Percentiles rank a stretch among this genome's conserved stretches.
Conservation (phyloP, 1,284 basidiomycete genomes). For the Melampsora americana region DNA sequence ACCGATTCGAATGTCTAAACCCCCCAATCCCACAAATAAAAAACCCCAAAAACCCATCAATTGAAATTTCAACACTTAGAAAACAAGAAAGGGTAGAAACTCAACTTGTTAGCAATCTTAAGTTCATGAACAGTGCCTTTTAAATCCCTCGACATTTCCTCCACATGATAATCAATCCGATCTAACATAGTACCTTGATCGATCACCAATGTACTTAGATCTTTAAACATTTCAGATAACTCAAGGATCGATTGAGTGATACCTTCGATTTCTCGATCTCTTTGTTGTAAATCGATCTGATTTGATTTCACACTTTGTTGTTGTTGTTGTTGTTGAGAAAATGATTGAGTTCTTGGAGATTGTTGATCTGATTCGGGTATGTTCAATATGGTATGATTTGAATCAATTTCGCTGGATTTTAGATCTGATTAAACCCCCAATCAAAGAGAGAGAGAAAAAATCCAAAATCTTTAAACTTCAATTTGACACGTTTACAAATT, state of each 20-base stretch:
- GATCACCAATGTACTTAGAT: conserved; percentile 85
- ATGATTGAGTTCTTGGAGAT: conserved; percentile 47
- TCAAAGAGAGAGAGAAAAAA: conserved; percentile 25
- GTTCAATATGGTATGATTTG: conserved; percentile 35
- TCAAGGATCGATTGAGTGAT: conserved; percentile 88
- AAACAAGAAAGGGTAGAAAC: neutral
- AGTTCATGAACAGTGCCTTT: conserved; percentile 81
- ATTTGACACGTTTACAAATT: too few relatives aligned
- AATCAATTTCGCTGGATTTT: neutral
- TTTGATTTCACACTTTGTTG: conserved; percentile 29
- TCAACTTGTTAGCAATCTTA: conserved; percentile 70
- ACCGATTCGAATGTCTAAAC: conserved; percentile 81
- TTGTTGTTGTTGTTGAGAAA: conserved; percentile 45
- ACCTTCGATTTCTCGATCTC: conserved; percentile 73
- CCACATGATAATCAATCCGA: conserved; percentile 95
- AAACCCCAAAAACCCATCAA: neutral
- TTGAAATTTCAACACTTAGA: neutral
- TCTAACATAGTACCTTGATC: conserved; percentile 97
- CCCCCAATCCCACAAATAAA: neutral
- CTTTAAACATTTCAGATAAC: conserved; percentile 92
- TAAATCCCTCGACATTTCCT: conserved; percentile 78
- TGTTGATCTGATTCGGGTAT: too few relatives aligned
- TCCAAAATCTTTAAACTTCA: too few relatives aligned
- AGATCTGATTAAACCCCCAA: conserved; percentile 44
- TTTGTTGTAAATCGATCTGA: conserved; percentile 48